phyloP scores from a whole-genome alignment of 73 alveolate genomes.

The Blepharisma japonicum region DNA sequence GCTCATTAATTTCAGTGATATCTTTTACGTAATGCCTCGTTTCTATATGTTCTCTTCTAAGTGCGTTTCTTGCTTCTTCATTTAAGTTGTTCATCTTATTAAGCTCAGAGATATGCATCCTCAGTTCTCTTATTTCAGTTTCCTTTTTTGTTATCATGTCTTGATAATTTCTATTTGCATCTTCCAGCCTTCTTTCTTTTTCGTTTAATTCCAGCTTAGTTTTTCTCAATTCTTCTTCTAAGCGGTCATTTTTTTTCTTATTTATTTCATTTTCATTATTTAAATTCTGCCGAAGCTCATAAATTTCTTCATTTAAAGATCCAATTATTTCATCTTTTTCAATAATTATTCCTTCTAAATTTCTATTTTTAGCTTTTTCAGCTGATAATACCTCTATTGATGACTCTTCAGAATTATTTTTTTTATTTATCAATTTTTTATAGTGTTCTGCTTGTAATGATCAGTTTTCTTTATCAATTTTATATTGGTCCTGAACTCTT shows the following conservation, averaged over 20 bases:
- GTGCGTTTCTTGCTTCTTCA: slow-evolving; percentile 24
- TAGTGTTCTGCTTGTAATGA: neutral
- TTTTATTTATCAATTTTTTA: neutral
- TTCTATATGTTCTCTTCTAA: neutral
- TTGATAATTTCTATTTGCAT: too few species aligned
- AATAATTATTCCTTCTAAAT: neutral
- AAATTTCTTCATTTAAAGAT: too few species aligned
- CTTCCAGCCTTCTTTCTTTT: too few species aligned
- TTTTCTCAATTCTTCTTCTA: too few species aligned
- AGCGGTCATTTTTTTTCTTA: too few species aligned
- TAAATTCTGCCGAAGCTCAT: too few species aligned
- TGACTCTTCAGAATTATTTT: neutral
- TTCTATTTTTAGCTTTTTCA: slow-evolving; percentile 6
- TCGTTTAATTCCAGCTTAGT: too few species aligned
- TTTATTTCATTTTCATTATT: too few species aligned
- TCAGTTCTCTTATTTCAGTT: neutral
- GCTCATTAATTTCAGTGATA: slow-evolving; percentile 11
- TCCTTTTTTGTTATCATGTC: neutral
- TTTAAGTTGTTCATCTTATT: neutral
- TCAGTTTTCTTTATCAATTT: slow-evolving; percentile 4
- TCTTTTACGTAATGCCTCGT: neutral
- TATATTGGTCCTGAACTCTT: neutral
- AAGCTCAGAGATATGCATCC: neutral
- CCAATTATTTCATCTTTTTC: neutral
- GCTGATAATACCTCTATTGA: neutral